These are phyloP conservation scores for Macadamia tetraphylla DNA, from an alignment of 164 flowering plant genomes.

Conservation along the genomic window DNA sequence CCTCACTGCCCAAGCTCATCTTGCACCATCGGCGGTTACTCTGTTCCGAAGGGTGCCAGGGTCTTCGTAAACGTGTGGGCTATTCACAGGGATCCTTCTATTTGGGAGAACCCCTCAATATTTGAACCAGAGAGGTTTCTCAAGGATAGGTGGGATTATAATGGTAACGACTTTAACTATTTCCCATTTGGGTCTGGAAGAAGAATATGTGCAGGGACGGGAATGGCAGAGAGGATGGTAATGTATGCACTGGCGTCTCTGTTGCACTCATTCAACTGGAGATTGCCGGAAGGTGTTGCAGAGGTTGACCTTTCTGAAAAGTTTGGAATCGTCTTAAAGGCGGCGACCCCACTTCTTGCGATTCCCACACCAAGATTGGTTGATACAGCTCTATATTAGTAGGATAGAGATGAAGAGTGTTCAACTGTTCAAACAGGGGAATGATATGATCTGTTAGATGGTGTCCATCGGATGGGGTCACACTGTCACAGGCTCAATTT, in stretches of 20 bases:
- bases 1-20: conserved; percentile 11
- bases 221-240: conserved; percentile 23
- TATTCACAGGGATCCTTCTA: background rate
- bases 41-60: conserved; percentile 3
- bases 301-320: conserved; percentile 15
- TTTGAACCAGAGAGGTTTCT: conserved; percentile 21
- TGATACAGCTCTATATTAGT: background rate
- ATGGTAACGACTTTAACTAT: conserved; percentile 14
- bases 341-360: background rate
- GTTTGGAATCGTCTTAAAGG: conserved; percentile 10
- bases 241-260: conserved; percentile 5
- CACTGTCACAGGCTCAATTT: too few relatives aligned
- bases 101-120: background rate
- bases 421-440: too few relatives aligned
- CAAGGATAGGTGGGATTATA: conserved; percentile 5
- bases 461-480: too few relatives aligned
- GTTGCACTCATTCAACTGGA: conserved; percentile 22
- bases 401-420: background rate
- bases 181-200: conserved; percentile 30
- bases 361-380: background rate
- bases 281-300: conserved; percentile 12
- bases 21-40: conserved; percentile 12
- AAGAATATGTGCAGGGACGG: conserved; percentile 24
- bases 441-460: too few relatives aligned
- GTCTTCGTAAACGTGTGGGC: conserved; percentile 9